Conservation (phyloP, 768 basidiomycete species). For the Lactifluus piperatus region DNA sequence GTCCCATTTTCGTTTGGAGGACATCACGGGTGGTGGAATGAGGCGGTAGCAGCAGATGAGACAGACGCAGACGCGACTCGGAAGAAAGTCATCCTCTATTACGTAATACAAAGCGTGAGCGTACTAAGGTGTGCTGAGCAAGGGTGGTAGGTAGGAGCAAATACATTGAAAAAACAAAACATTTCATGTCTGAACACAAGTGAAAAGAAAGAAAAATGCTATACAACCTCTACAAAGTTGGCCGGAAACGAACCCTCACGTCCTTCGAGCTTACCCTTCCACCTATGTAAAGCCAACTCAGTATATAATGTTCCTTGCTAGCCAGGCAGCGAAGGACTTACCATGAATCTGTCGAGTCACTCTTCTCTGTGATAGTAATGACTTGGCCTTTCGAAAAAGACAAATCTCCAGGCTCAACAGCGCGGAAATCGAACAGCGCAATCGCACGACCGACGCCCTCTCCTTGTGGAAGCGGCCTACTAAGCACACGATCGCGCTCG, state of each 20-base stretch:
- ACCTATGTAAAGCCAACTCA: slow-evolving; percentile 39
- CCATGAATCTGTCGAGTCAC: slow-evolving; percentile 69
- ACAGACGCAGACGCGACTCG: neutral
- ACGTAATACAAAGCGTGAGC: neutral
- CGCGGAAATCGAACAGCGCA: slow-evolving; percentile 64
- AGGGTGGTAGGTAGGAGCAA: too few species aligned
- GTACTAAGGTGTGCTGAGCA: too few species aligned
- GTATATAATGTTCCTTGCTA: neutral
- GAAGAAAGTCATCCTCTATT: neutral
- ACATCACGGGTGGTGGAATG: slow-evolving; percentile 35
- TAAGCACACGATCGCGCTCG: slow-evolving; percentile 33
- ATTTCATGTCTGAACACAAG: neutral
- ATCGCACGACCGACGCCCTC: slow-evolving; percentile 67
- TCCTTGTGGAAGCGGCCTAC: slow-evolving; percentile 37
- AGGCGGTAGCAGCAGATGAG: neutral
- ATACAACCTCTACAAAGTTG: slow-evolving; percentile 69
- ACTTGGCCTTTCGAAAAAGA: slow-evolving; percentile 72
- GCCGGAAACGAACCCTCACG: slow-evolving; percentile 70
- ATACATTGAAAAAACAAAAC: too few species aligned
- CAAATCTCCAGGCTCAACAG: slow-evolving; percentile 67
- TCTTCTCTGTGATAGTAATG: slow-evolving; percentile 60
- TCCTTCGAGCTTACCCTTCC: slow-evolving; percentile 61
- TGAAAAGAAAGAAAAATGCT: neutral
- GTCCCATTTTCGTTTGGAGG: slow-evolving; percentile 80
- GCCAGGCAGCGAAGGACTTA: slow-evolving; percentile 23